These are phyloP conservation scores for Globisporangium recalcitrans DNA, from an alignment of 352 stramenopile genomes.

Conservation along the genomic window DNA sequence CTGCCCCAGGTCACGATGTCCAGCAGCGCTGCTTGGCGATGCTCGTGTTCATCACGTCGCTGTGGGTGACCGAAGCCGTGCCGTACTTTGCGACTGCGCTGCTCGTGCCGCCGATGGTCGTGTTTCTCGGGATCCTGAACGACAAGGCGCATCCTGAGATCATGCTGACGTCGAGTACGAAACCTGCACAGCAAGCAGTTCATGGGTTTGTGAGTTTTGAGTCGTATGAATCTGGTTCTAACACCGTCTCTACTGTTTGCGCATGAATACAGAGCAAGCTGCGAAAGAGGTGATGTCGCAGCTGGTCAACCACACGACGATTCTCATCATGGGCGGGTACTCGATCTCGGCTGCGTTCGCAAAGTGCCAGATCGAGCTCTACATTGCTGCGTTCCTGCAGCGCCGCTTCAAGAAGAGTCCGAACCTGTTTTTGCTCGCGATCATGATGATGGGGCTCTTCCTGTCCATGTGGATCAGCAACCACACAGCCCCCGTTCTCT, in stretches of 20 bases:
- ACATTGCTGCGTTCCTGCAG: slow-evolving; percentile 87
- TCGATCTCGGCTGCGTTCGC: slow-evolving; percentile 88
- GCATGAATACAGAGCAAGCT: slow-evolving; percentile 43
- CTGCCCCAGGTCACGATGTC: slow-evolving; percentile 48
- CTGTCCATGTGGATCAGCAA: slow-evolving; percentile 93
- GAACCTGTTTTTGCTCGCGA: slow-evolving; percentile 87
- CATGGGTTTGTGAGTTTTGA: not conserved
- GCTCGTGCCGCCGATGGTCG: slow-evolving; percentile 84
- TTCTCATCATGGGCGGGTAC: slow-evolving; percentile 91
- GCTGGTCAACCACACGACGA: slow-evolving; percentile 91
- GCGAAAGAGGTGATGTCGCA: slow-evolving; percentile 87
- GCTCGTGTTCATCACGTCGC: slow-evolving; percentile 85
- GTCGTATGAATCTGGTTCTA: not conserved
- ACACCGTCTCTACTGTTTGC: slow-evolving; percentile 1
- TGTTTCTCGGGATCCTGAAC: slow-evolving; percentile 87
- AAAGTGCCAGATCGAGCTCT: slow-evolving; percentile 91
- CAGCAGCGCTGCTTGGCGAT: slow-evolving; percentile 87
- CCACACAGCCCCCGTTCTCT: slow-evolving; percentile 91
- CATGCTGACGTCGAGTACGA: slow-evolving; percentile 69
- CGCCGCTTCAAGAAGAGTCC: slow-evolving; percentile 86
- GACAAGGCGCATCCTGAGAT: slow-evolving; percentile 68
- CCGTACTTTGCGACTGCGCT: slow-evolving; percentile 90
- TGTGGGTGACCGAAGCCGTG: slow-evolving; percentile 90
- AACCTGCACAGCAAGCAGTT: no score
- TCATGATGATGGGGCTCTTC: slow-evolving; percentile 92